Base-by-base conservation (phyloP, 2,329 filamentous ascomycete species). In the Stagonosporopsis rhizophila region DNA sequence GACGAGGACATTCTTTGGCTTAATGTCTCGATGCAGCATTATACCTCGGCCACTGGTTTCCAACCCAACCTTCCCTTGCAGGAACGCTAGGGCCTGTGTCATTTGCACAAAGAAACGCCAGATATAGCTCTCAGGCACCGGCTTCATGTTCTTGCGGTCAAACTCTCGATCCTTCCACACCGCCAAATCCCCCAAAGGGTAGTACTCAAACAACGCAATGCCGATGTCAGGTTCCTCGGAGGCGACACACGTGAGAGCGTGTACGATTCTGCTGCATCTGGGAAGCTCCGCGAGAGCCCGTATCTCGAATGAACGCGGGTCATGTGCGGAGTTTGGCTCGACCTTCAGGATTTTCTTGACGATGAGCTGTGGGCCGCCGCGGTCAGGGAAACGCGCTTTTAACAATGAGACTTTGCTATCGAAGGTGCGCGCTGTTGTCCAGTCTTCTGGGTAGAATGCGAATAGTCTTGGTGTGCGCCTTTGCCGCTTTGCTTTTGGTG, bases 81-180 rank as follows among this genome's bases (percentile, higher is more conserved):
- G 46, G 44, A 71, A 66, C 0, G 65, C 65, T 19, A 73, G 50
- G 11, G 67, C 69, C 46, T 74, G 69, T 9, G 56, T 44, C 51
- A 72, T 70, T 37, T 72, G 68, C 15, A 69, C 39, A 22, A 72
- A 67, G 38, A 67, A 65, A 1, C 69, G 60, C 69, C 69, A 72
- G 17, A 73, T 67, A 39, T 55, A 61, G 14, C 56, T 59, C 44
- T 73, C 71, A 6, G 69, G 64, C 4, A 73, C 59, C 6, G 59
- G 58, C 35, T 67, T 68, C 12, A 35, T 22, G 19, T 64, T 58
- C 25, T 46, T 52, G 9, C 25, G 30, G 25, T 62, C 56, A 42
- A 66, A 70, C 2, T 57, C n/a, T 9, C 27, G 34, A 2, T 49
- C 11, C 39, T 61, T 65, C 68, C 68, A 70, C 4, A 56, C 23